Evolutionary conservation across 2,329 filamentous ascomycete genomes (phyloP), one percentile per base, ranked within the genome.

Genomic region (Penicillium paneum): DNA sequence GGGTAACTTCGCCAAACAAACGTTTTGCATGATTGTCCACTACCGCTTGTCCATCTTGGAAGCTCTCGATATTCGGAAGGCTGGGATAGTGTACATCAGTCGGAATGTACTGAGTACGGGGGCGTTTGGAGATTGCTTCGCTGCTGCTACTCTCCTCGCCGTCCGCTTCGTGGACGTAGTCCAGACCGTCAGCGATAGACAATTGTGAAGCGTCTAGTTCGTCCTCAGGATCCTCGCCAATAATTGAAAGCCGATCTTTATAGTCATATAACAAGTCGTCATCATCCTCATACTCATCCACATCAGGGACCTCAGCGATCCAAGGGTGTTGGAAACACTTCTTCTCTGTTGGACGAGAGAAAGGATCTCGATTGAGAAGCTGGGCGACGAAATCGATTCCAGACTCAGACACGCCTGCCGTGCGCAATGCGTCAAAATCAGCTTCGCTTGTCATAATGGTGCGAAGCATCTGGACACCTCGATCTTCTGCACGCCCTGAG

Each of bases 291-390:
- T 88, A 86, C 62, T 90, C 81, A 50, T 81, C 81, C 6, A 81
- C 79, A 50, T 82, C 78, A 1, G 71, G 67, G 24, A 78, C 72
- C n/a, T 78, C 71, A 24, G 68, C 71, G n/a, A 96, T 78, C 93
- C 93, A 97, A 1, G 82, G 76, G 69, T 94, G 89, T 12, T 75
- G 73, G 54, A 90, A 81, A 50, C 96, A 86, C 47, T 88, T 81
- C 5, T 76, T 70, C 41, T 94, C 86, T 0, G 86, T 89, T 0
- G 91, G 89, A 53, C 93, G 85, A n/a, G 82, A 74, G 52, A 88
- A 82, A 1, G 93, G 91, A 46, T 91, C 85, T n/a, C 84, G 84
- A 61, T 91, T 85, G 5, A 97, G 83, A 83, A 97, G 94, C n/a
- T 79, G 78, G 15, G 78, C 76, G 31, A 97, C 76, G 62, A 96